A percentile compares a stretch with the other conserved stretches of the same genome.
phyloP scores from a whole-genome alignment of 345 rosid species.

The Abelmoschus esculentus region DNA sequence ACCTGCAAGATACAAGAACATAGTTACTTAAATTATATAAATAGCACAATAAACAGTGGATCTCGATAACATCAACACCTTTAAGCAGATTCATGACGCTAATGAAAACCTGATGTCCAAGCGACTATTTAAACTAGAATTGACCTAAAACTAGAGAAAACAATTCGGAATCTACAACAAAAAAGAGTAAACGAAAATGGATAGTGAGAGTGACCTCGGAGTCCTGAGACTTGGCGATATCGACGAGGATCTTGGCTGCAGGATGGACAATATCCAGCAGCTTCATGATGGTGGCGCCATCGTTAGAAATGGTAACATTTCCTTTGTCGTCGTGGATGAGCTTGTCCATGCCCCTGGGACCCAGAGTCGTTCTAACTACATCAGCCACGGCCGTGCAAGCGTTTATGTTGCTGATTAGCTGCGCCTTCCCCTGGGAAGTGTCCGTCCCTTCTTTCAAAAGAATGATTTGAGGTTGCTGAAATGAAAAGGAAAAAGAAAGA shows the following conservation, averaged over 20 bases:
- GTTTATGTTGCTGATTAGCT: conserved; percentile 91
- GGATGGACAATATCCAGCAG: conserved; percentile 93
- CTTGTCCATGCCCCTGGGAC: conserved; percentile 98
- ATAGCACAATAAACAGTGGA: not conserved
- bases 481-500: not conserved
- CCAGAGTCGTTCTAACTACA: conserved; percentile 82
- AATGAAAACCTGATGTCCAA: not conserved
- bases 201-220: conserved; percentile 50
- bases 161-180: not conserved
- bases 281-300: conserved; percentile 98
- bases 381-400: conserved; percentile 94
- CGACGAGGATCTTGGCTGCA: conserved; percentile 97
- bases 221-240: conserved; percentile 98
- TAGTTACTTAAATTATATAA: not conserved
- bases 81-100: not conserved
- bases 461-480: conserved; percentile 98
- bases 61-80: not conserved
- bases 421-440: conserved; percentile 94
- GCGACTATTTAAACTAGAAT: not conserved
- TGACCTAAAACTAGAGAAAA: not conserved
- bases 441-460: conserved; percentile 97
- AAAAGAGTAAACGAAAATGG: not conserved
- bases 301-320: conserved; percentile 86
- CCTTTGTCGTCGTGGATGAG: conserved; percentile 97
- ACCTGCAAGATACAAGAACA: conserved; percentile 35